Base-by-base conservation (phyloP, 2,329 filamentous ascomycete genomes). In the Chaetomiaceae sp. region DNA sequence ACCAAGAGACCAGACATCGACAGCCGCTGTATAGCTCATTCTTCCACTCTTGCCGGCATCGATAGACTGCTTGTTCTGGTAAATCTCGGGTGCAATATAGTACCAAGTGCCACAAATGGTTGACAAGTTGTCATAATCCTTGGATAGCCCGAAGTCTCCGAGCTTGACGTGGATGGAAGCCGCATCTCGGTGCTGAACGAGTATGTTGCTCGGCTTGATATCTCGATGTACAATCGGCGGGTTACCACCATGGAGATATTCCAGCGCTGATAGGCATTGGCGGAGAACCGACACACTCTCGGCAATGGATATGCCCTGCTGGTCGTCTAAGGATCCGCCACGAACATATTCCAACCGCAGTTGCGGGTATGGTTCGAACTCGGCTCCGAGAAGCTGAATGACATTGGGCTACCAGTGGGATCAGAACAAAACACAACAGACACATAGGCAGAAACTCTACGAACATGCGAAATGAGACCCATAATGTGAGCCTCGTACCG, bases 61-160 rank as follows among this genome's bases (percentile, higher is more conserved):
- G n/a, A n/a, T n/a, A n/a, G n/a, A n/a, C 25, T 27, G 25, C 25
- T 27, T 27, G 21, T 56, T 45, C 11, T 25, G 37, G 21, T 34
- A 21, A 1, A 63, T 41, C 33, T 65, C 62, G 0, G 61, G 62
- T 0, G 62, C 61, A 53, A 59, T 60, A 41, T 61, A 64, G 0
- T 46, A 27, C 1, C 2, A 13, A 1, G 59, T 57, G 8, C 59
- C 59, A 18, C 33, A 43, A 6, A 36, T 11, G 14, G 53, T 57
- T 2, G n/a, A 0, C 40, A 30, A 38, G 8, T 37, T 1, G n/a
- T 42, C 50, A 18, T 14, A 21, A 7, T 45, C 14, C 4, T 46
- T 49, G 16, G 52, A 51, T 4, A 57, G 34, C 1, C 55, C 57
- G 9, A 59, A 57, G 9, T 59, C 55, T 34, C 13, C 25, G 11